phyloP scores from a whole-genome alignment of 495 filamentous ascomycete species.

The Talaromyces thailandensis region DNA sequence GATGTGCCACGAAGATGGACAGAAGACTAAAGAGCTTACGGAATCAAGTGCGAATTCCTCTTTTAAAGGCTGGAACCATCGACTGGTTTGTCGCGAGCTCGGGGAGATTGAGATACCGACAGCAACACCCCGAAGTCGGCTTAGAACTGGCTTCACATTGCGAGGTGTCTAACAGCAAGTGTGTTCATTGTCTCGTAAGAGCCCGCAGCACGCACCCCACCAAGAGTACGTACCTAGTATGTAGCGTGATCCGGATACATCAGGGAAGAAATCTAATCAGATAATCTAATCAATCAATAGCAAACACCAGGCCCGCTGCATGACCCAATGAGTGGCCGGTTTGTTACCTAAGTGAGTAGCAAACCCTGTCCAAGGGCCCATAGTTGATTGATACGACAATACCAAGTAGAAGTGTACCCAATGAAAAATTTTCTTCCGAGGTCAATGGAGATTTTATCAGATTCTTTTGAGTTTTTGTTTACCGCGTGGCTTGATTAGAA shows the following conservation, averaged over 20 bases:
- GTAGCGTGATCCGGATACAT: background rate
- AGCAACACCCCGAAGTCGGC: background rate
- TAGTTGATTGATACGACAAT: background rate
- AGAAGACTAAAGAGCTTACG: background rate
- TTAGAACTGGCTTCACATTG: background rate
- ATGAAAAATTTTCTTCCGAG: background rate
- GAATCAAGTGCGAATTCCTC: background rate
- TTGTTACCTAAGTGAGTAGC: background rate
- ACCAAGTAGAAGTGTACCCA: background rate
- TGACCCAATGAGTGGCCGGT: background rate
- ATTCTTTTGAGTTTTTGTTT: conserved; percentile 3
- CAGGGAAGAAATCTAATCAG: conserved; percentile 2
- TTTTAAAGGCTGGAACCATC: background rate
- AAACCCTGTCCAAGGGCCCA: background rate
- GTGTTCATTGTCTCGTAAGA: background rate
- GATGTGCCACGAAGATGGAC: background rate
- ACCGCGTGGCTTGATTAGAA: background rate
- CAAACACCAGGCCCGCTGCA: background rate
- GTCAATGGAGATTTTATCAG: conserved; percentile 1
- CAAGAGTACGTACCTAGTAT: background rate
- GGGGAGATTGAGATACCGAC: background rate
- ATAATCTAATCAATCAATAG: conserved; percentile 6
- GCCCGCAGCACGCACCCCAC: background rate
- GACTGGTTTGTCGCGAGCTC: background rate
- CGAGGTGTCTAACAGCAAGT: background rate